phyloP scores from a whole-genome alignment of 1,284 basidiomycete species.

The Schizophyllum commune region DNA sequence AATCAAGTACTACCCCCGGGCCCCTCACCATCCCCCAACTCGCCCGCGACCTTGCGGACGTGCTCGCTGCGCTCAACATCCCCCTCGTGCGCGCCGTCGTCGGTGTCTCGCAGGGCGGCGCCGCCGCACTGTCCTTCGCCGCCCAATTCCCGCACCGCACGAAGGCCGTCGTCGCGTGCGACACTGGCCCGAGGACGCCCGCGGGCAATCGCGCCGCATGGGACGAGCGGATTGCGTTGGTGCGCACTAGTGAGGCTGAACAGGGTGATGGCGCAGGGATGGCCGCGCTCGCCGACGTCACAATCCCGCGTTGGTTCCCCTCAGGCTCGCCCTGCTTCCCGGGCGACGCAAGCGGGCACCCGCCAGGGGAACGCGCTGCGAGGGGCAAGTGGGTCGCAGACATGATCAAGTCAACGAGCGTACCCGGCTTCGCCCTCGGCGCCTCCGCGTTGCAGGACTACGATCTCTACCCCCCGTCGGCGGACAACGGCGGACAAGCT shows the following conservation, averaged over 20 bases:
- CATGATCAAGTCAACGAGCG: constrained; percentile 30
- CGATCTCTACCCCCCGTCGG: constrained; percentile 23
- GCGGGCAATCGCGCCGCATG: constrained; percentile 37
- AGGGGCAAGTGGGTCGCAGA: constrained; percentile 23
- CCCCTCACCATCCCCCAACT: constrained; percentile 22
- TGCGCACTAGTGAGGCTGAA: constrained; percentile 8
- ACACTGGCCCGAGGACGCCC: constrained; percentile 35
- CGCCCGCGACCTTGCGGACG: constrained; percentile 32
- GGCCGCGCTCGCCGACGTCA: constrained; percentile 29
- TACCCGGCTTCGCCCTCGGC: constrained; percentile 36
- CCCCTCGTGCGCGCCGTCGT: constrained; percentile 32
- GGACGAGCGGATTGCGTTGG: constrained; percentile 33
- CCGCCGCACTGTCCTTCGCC: constrained; percentile 34
- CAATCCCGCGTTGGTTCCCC: constrained; percentile 38
- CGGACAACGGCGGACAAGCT: constrained; percentile 8
- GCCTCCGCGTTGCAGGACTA: constrained; percentile 37
- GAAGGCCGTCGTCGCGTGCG: constrained; percentile 33
- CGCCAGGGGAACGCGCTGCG: constrained; percentile 5
- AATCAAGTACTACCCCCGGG: constrained; percentile 25
- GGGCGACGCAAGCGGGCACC: not conserved
- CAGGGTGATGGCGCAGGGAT: constrained; percentile 23
- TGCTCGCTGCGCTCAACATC: constrained; percentile 26
- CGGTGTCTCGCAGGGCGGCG: constrained; percentile 44
- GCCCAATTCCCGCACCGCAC: constrained; percentile 21
- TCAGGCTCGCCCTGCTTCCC: constrained; percentile 18